Percentiles rank a stretch among this genome's conserved stretches.
phyloP scores from a whole-genome alignment of 208 protist genomes.

The Acanthamoeba polyphaga region DNA sequence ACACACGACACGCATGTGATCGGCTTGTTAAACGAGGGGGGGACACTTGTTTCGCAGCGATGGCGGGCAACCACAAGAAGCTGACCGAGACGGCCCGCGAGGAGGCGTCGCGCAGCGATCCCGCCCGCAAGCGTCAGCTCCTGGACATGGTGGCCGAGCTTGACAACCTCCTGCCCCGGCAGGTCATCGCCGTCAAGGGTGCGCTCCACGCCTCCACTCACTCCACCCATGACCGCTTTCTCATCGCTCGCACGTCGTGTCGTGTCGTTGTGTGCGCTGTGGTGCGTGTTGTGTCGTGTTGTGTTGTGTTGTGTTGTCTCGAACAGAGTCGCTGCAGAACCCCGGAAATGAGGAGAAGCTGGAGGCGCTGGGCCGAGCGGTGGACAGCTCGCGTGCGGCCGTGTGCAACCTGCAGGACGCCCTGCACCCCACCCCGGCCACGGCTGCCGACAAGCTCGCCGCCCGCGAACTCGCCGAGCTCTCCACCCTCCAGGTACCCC shows the following conservation, averaged over 20 bases:
- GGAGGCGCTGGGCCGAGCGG: neutral
- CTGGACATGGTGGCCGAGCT: constrained; percentile 50
- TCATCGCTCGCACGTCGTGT: neutral
- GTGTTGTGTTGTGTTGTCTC: neutral
- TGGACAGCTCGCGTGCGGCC: neutral
- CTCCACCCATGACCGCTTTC: neutral
- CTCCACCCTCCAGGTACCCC: neutral
- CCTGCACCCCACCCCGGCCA: neutral
- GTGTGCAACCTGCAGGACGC: neutral
- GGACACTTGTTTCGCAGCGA: neutral
- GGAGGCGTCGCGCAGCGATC: neutral
- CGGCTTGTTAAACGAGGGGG: too few species aligned
- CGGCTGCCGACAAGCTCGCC: constrained; percentile 43
- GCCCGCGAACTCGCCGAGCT: neutral
- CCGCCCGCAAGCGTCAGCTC: constrained; percentile 1
- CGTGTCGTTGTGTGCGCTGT: neutral
- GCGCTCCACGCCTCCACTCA: neutral
- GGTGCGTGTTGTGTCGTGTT: neutral
- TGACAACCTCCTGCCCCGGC: constrained; percentile 57
- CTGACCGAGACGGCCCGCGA: neutral
- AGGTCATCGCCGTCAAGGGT: constrained; percentile 65
- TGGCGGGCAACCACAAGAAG: constrained; percentile 38
- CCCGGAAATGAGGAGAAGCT: constrained; percentile 26
- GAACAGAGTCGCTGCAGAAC: constrained; percentile 38
- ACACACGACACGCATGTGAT: too few species aligned